These are phyloP conservation scores for Angomonas ambiguus DNA, from an alignment of 208 protist species.

Conservation along the genomic window DNA sequence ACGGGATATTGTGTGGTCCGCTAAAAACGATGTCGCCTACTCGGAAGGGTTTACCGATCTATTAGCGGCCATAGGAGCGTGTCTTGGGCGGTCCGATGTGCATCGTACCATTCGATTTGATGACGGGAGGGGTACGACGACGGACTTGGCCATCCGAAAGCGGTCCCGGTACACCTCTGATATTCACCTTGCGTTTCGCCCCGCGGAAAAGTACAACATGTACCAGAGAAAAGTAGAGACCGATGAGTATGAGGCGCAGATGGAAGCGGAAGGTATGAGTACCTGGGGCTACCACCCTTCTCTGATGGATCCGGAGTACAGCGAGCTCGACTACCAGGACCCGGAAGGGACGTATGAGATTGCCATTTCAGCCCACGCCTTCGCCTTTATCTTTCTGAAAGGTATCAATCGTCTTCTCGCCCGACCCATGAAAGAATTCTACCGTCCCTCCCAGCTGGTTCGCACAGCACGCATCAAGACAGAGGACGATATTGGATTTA, in stretches of 20 bases:
- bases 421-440: conserved; percentile 81
- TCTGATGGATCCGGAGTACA: conserved; percentile 85
- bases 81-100: conserved; percentile 74
- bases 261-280: conserved; percentile 71
- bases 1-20: conserved; percentile 70
- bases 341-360: conserved; percentile 79
- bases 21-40: conserved; percentile 76
- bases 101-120: conserved; percentile 89
- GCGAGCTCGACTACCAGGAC: conserved; percentile 71
- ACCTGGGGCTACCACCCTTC: conserved; percentile 84
- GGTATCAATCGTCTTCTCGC: conserved; percentile 65
- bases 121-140: conserved; percentile 59
- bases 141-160: conserved; percentile 81
- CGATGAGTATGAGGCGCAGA: conserved; percentile 72
- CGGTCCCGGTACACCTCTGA: conserved; percentile 83
- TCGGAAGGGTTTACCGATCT: conserved; percentile 86
- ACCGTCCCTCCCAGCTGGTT: conserved; percentile 81
- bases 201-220: conserved; percentile 74
- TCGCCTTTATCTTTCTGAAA: conserved; percentile 69
- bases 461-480: conserved; percentile 64
- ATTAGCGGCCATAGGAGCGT: conserved; percentile 75
- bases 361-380: conserved; percentile 73
- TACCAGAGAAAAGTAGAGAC: conserved; percentile 67
- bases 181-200: conserved; percentile 76
- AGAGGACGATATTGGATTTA: conserved; percentile 70